Evolutionary conservation across 768 basidiomycete genomes (phyloP).

Genomic region (Suillus discolor): DNA sequence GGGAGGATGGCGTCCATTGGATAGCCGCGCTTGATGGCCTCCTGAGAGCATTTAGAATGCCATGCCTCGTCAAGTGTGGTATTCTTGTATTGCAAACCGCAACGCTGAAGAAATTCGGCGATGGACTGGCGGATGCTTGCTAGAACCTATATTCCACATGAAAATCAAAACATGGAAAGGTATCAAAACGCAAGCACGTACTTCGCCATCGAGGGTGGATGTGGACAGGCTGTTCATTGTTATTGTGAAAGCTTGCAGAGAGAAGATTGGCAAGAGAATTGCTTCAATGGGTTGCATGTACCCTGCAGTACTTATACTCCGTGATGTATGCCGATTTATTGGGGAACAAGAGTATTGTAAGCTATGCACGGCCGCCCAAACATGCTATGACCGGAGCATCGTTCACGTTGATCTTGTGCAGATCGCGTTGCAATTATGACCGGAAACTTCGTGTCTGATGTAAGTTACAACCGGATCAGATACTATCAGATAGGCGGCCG

Average conservation of each 20-base stretch:
- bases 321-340: neutral
- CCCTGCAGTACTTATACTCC: neutral
- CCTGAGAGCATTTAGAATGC: neutral
- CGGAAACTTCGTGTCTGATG: neutral
- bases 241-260: neutral
- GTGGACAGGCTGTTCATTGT: neutral
- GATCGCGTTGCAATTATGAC: neutral
- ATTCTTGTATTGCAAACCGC: neutral
- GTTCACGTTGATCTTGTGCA: neutral
- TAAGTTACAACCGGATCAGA: neutral
- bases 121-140: neutral
- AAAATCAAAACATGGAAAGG: neutral
- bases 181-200: neutral
- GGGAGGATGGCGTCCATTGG: neutral
- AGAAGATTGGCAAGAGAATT: neutral
- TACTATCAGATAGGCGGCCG: neutral
- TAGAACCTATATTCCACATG: neutral
- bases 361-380: neutral
- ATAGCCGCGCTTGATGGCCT: neutral
- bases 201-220: neutral
- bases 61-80: neutral
- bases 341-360: neutral
- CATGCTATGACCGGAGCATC: neutral
- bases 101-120: conserved; percentile 1
- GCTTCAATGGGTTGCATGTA: neutral